Evolutionary conservation across 2,329 filamentous ascomycete genomes (phyloP).

Genomic region (Cladosporium austrohemisphaericum): DNA sequence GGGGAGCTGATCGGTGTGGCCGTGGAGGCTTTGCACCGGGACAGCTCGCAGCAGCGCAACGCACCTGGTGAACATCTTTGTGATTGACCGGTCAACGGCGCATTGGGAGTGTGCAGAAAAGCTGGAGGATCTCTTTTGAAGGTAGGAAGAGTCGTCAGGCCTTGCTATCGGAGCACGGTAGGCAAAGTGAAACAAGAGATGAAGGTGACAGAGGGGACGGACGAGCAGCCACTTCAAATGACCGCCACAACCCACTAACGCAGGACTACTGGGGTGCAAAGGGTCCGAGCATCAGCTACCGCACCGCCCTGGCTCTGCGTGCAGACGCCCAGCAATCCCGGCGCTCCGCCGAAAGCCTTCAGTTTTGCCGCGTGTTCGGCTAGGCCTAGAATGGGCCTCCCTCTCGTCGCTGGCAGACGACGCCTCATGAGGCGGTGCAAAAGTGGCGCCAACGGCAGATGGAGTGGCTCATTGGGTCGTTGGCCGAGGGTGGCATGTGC

Average conservation of each 20-base stretch:
- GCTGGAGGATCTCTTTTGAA: slow-evolving; percentile 6
- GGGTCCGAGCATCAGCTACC: slow-evolving; percentile 7
- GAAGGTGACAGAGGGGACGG: slow-evolving; percentile 14
- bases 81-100: slow-evolving; percentile 3
- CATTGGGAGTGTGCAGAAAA: slow-evolving; percentile 6
- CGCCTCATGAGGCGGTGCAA: slow-evolving; percentile 11
- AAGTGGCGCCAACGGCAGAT: neutral
- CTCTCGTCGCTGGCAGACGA: neutral
- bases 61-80: slow-evolving; percentile 14
- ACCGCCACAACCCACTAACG: slow-evolving; percentile 13
- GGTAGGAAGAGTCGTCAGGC: neutral
- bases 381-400: slow-evolving; percentile 7
- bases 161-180: slow-evolving; percentile 10
- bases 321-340: slow-evolving; percentile 14
- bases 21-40: slow-evolving; percentile 15
- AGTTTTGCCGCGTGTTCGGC: slow-evolving; percentile 12
- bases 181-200: slow-evolving; percentile 13
- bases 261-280: slow-evolving; percentile 10
- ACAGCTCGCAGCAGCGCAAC: slow-evolving; percentile 4
- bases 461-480: slow-evolving; percentile 5
- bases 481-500: slow-evolving; percentile 5
- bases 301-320: slow-evolving; percentile 11
- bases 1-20: slow-evolving; percentile 12
- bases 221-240: slow-evolving; percentile 16
- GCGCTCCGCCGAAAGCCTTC: slow-evolving; percentile 5